These are phyloP conservation scores for Globisporangium paroecandrum DNA, from an alignment of 352 stramenopile species.

Conservation along the genomic window DNA sequence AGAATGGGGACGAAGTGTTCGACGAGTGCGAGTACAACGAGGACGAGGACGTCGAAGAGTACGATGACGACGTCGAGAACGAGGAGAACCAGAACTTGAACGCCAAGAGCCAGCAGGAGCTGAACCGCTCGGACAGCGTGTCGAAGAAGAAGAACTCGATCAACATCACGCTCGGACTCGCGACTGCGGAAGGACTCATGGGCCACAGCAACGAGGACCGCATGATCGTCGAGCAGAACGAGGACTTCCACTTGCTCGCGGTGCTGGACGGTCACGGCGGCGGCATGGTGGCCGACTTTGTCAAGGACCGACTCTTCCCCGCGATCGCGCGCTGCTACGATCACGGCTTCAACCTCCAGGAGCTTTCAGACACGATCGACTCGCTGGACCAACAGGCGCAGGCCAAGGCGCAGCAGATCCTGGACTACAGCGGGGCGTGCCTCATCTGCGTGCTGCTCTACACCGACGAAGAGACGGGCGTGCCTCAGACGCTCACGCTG, in stretches of 20 bases:
- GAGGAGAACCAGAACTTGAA: slow-evolving; percentile 14
- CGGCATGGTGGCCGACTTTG: slow-evolving; percentile 48
- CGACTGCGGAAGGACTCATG: slow-evolving; percentile 45
- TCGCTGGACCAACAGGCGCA: slow-evolving; percentile 47
- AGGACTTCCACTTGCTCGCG: slow-evolving; percentile 58
- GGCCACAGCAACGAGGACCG: slow-evolving; percentile 73
- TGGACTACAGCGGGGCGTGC: slow-evolving; percentile 67
- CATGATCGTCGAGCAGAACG: slow-evolving; percentile 42
- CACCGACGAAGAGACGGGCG: slow-evolving; percentile 29
- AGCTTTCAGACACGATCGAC: slow-evolving; percentile 40
- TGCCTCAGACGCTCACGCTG: slow-evolving; percentile 51
- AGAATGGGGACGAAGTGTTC: slow-evolving; percentile 9
- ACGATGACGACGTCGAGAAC: slow-evolving; percentile 6
- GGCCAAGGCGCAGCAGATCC: slow-evolving; percentile 25
- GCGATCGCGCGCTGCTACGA: slow-evolving; percentile 44
- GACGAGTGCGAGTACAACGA: slow-evolving; percentile 14
- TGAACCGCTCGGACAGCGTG: background rate
- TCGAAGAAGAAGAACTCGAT: slow-evolving; percentile 30
- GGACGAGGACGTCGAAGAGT: background rate
- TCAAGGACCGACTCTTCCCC: slow-evolving; percentile 45
- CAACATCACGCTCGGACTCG: slow-evolving; percentile 35
- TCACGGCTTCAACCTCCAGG: slow-evolving; percentile 27
- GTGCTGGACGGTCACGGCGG: slow-evolving; percentile 79
- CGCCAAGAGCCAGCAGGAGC: background rate
- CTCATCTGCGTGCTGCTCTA: slow-evolving; percentile 55